A percentile compares a stretch with the other conserved stretches of the same genome.
Conservation (phyloP, 2,329 filamentous ascomycete species). For the Lasiodiplodia theobromae region DNA sequence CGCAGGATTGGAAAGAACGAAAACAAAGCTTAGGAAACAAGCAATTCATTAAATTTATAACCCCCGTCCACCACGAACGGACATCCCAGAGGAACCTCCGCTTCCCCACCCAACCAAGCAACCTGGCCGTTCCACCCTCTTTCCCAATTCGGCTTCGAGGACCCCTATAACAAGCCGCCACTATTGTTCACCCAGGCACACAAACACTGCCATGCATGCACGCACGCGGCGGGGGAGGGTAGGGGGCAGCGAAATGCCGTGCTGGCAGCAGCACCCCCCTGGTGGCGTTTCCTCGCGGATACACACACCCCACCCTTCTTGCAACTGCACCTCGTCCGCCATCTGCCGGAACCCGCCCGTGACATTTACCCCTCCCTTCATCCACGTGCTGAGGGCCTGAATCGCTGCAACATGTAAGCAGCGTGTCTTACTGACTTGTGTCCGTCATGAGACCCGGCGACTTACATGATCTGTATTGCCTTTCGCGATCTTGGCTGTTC, state of each 20-base stretch:
- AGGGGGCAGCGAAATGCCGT: not conserved
- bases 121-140: not conserved
- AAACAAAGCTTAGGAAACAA: not conserved
- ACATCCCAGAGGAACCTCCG: not conserved
- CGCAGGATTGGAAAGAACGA: not conserved
- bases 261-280: not conserved
- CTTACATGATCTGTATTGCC: not conserved
- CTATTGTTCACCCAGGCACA: conserved; percentile 1
- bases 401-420: not conserved
- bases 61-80: not conserved
- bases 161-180: conserved; percentile 1
- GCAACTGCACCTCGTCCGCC: not conserved
- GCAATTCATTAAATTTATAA: not conserved
- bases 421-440: not conserved
- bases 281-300: not conserved
- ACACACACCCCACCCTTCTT: not conserved
- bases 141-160: not conserved
- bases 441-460: not conserved
- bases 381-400: not conserved
- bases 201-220: not conserved
- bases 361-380: not conserved
- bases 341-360: not conserved
- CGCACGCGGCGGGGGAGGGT: not conserved
- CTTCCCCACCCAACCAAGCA: not conserved
- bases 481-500: not conserved